Conservation (phyloP, 371 early-diverging fungal species). For the Nematocida ironsii region DNA sequence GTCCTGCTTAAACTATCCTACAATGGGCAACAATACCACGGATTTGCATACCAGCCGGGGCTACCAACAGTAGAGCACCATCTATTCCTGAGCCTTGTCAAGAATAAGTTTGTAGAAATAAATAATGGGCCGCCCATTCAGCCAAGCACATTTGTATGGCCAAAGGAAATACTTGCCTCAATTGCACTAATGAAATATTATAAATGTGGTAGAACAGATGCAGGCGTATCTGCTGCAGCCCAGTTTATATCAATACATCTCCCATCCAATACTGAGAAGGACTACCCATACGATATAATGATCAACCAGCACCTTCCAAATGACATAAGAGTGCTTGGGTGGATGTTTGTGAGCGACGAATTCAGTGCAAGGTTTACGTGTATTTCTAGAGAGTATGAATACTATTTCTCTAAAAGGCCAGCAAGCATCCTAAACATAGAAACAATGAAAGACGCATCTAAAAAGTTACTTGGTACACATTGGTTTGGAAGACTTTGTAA, state of each 20-base stretch:
- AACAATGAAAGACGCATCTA: slow-evolving; percentile 76
- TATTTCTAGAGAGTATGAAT: slow-evolving; percentile 79
- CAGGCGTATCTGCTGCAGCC: slow-evolving; percentile 82
- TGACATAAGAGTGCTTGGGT: slow-evolving; percentile 82
- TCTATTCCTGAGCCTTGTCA: slow-evolving; percentile 13
- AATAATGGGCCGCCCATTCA: background rate
- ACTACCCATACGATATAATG: slow-evolving; percentile 77
- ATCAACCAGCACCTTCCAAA: slow-evolving; percentile 79
- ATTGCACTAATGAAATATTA: slow-evolving; percentile 19
- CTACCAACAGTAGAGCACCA: slow-evolving; percentile 46
- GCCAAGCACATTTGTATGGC: background rate
- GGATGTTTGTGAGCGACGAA: slow-evolving; percentile 76
- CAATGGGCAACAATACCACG: slow-evolving; percentile 42
- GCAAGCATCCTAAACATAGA: slow-evolving; percentile 73
- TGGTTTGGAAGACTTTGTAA: slow-evolving; percentile 90
- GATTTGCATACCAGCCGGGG: slow-evolving; percentile 55
- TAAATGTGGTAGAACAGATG: slow-evolving; percentile 79
- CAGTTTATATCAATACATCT: slow-evolving; percentile 77
- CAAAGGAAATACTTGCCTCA: background rate
- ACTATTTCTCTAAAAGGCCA: slow-evolving; percentile 74
- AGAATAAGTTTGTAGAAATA: slow-evolving; percentile 12
- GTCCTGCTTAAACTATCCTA: slow-evolving; percentile 52
- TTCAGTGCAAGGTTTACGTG: slow-evolving; percentile 87
- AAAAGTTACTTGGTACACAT: slow-evolving; percentile 73
- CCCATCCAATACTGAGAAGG: slow-evolving; percentile 71